Conservation (phyloP, 2,329 filamentous ascomycete genomes). For the Fonsecaea pugnacius region DNA sequence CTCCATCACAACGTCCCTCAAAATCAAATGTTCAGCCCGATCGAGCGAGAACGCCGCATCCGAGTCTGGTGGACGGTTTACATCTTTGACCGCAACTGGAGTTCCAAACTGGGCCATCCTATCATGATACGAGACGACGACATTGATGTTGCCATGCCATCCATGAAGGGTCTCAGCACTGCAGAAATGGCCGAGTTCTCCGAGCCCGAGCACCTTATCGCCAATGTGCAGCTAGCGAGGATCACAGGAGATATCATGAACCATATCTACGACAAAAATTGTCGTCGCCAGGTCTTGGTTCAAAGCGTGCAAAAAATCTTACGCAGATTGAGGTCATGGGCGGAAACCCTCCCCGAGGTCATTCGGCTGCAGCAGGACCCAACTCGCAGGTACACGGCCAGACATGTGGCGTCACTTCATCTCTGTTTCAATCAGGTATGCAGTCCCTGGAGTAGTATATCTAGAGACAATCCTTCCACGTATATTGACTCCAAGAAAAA, state of each 20-base stretch:
- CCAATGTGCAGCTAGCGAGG: constrained; percentile 55
- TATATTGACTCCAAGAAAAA: constrained; percentile 38
- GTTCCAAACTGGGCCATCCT: constrained; percentile 59
- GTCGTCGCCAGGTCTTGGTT: constrained; percentile 52
- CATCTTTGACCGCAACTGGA: constrained; percentile 57
- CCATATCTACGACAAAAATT: constrained; percentile 48
- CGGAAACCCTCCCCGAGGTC: constrained; percentile 52
- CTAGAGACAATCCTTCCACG: too few relatives aligned
- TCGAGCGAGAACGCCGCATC: constrained; percentile 10
- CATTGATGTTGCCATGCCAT: constrained; percentile 50
- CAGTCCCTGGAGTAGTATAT: too few relatives aligned
- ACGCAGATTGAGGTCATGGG: constrained; percentile 55
- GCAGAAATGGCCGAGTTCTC: constrained; percentile 57
- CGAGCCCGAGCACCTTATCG: constrained; percentile 39
- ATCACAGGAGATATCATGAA: constrained; percentile 56
- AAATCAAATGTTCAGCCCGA: neutral
- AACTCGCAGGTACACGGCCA: constrained; percentile 41
- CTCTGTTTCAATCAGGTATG: constrained; percentile 55
- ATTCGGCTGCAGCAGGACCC: constrained; percentile 48
- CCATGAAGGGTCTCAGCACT: constrained; percentile 45
- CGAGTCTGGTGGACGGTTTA: constrained; percentile 59
- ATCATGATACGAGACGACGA: constrained; percentile 61
- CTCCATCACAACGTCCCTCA: constrained; percentile 4
- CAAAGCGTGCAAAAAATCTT: constrained; percentile 57
- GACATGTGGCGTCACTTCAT: constrained; percentile 50